Evolutionary conservation across 257 asterid species (phyloP).

Genomic region (Oldenlandia corymbosa): DNA sequence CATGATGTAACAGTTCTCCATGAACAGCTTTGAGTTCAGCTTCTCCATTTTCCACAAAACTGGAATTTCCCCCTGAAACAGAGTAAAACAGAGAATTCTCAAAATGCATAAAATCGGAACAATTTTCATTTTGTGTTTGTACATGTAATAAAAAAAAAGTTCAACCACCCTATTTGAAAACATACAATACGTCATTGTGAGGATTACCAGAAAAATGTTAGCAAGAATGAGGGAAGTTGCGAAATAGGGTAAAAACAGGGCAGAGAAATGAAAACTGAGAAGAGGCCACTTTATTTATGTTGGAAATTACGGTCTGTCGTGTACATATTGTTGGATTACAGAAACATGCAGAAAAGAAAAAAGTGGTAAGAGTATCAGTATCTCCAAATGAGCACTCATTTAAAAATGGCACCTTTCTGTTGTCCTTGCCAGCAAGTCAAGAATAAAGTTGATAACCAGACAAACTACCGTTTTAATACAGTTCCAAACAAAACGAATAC

Average conservation of each 20-base stretch:
- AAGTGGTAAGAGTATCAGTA: constrained; percentile 13
- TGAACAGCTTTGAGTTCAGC: constrained; percentile 60
- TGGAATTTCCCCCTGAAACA: neutral
- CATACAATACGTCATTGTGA: too few species aligned
- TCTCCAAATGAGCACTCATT: constrained; percentile 46
- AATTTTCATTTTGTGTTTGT: neutral
- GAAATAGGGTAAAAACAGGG: constrained; percentile 2
- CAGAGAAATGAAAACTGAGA: constrained; percentile 5
- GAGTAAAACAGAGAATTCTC: too few species aligned
- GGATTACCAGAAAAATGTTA: too few species aligned
- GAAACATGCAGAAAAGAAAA: neutral
- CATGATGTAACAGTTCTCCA: constrained; percentile 71
- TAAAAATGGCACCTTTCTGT: constrained; percentile 46
- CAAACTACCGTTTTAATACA: constrained; percentile 22
- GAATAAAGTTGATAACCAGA: constrained; percentile 39
- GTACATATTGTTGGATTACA: neutral
- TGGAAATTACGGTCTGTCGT: too few species aligned
- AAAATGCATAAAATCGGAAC: neutral
- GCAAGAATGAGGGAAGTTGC: too few species aligned
- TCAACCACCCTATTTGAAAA: too few species aligned
- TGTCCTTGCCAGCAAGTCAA: constrained; percentile 41
- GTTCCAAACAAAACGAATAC: neutral
- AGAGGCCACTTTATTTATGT: too few species aligned
- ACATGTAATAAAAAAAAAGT: too few species aligned
- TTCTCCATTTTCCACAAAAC: constrained; percentile 44